Evolutionary conservation across 768 basidiomycete species (phyloP).

Genomic region (Boletellus emodensis): DNA sequence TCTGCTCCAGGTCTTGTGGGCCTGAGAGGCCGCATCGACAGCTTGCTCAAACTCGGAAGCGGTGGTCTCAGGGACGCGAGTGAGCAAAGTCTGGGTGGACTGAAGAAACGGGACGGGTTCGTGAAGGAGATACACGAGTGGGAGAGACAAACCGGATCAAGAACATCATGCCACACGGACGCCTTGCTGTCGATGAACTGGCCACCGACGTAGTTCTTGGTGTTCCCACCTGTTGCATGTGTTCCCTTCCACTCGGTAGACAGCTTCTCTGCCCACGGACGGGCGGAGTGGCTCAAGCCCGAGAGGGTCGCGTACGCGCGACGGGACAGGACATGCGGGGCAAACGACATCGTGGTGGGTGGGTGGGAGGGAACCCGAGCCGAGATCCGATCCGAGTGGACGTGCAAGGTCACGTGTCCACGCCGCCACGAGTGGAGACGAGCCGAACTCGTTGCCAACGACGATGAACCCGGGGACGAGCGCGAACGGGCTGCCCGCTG

Average conservation of each 20-base stretch:
- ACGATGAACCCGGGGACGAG: slow-evolving; percentile 18
- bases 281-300: slow-evolving; percentile 52
- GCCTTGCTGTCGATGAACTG: slow-evolving; percentile 83
- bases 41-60: slow-evolving; percentile 76
- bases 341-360: slow-evolving; percentile 21
- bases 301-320: slow-evolving; percentile 45
- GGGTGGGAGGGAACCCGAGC: not conserved
- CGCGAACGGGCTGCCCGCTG: slow-evolving; percentile 13
- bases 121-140: not conserved
- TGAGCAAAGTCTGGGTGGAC: slow-evolving; percentile 89
- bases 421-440: not conserved
- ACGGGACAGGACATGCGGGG: slow-evolving; percentile 12
- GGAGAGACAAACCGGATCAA: slow-evolving; percentile 70
- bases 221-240: slow-evolving; percentile 75
- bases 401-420: slow-evolving; percentile 13
- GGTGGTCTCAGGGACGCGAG: slow-evolving; percentile 88
- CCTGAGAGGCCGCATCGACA: slow-evolving; percentile 76
- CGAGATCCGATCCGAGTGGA: slow-evolving; percentile 5
- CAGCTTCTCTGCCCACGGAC: slow-evolving; percentile 62
- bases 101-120: slow-evolving; percentile 28
- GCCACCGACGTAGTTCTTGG: slow-evolving; percentile 90
- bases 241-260: slow-evolving; percentile 85
- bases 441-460: not conserved
- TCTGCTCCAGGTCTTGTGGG: slow-evolving; percentile 85
- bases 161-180: slow-evolving; percentile 77